Conservation (phyloP, 345 rosid species). For the Erucastrum elatum region DNA sequence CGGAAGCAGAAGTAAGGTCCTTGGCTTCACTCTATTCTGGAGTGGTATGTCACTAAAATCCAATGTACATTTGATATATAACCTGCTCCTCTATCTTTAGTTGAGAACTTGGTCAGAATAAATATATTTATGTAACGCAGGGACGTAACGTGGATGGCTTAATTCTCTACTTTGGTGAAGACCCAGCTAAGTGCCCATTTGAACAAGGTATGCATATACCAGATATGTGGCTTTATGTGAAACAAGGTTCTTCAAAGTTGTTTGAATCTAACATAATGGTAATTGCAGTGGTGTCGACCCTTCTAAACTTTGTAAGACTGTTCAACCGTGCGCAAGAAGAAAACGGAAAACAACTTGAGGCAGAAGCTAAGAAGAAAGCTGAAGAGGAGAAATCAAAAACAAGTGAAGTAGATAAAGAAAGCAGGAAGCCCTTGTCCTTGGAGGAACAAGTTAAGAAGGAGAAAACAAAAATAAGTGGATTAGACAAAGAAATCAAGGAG, state of each 20-base stretch:
- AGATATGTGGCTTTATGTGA: background rate
- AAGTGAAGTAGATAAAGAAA: conserved; percentile 33
- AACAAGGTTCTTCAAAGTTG: background rate
- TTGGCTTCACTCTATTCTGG: conserved; percentile 78
- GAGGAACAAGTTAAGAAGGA: conserved; percentile 19
- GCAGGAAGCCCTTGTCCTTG: conserved; percentile 30
- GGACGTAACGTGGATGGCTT: conserved; percentile 86
- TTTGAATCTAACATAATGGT: conserved; percentile 11
- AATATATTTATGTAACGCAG: conserved; percentile 41
- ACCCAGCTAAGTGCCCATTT: conserved; percentile 86
- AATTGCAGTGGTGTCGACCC: conserved; percentile 69
- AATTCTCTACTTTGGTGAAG: conserved; percentile 94
- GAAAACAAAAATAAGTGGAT: conserved; percentile 22
- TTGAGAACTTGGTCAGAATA: conserved; percentile 6
- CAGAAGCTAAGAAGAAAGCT: conserved; percentile 59
- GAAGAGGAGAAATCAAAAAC: conserved; percentile 51
- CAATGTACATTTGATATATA: conserved; percentile 6
- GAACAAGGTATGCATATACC: conserved; percentile 69
- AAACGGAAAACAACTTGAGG: conserved; percentile 74
- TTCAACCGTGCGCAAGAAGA: conserved; percentile 80
- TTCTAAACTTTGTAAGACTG: conserved; percentile 72
- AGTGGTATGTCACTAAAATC: conserved; percentile 58
- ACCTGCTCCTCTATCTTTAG: background rate
- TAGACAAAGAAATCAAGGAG: conserved; percentile 21
- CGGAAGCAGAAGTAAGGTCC: conserved; percentile 84